Evolutionary conservation across 2,329 filamentous ascomycete genomes (phyloP).

Genomic region (Colletotrichum neosansevieriae): DNA sequence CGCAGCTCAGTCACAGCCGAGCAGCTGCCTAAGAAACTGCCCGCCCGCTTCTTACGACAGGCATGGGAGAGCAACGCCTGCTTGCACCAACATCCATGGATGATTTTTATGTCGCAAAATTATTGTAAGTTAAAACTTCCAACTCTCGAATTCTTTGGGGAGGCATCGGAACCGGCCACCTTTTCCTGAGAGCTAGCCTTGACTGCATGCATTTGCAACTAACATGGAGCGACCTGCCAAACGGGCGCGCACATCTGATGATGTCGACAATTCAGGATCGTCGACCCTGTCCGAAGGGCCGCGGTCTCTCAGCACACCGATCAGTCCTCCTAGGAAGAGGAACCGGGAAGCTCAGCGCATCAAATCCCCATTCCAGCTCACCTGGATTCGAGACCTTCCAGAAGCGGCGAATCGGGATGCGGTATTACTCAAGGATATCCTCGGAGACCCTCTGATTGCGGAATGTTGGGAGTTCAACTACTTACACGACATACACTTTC

Average conservation of each 20-base stretch:
- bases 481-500: constrained; percentile 69
- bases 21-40: no score
- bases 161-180: no score
- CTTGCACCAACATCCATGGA: no score
- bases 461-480: constrained; percentile 81
- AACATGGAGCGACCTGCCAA: constrained; percentile 50
- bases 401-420: constrained; percentile 72
- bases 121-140: no score
- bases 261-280: background rate
- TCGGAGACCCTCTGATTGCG: constrained; percentile 80
- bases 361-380: constrained; percentile 78
- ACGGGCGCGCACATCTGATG: constrained; percentile 44
- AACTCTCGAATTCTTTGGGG: no score
- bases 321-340: constrained; percentile 61
- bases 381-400: constrained; percentile 74
- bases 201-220: no score
- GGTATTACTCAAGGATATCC: constrained; percentile 73
- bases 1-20: no score
- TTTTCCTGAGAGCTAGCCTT: no score
- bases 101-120: no score
- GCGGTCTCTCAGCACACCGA: constrained; percentile 51
- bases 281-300: constrained; percentile 16
- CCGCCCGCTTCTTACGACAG: no score
- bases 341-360: constrained; percentile 46
- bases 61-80: no score